Evolutionary conservation across 768 basidiomycete species (phyloP).

Genomic region (Strobilomyces dryophilus): DNA sequence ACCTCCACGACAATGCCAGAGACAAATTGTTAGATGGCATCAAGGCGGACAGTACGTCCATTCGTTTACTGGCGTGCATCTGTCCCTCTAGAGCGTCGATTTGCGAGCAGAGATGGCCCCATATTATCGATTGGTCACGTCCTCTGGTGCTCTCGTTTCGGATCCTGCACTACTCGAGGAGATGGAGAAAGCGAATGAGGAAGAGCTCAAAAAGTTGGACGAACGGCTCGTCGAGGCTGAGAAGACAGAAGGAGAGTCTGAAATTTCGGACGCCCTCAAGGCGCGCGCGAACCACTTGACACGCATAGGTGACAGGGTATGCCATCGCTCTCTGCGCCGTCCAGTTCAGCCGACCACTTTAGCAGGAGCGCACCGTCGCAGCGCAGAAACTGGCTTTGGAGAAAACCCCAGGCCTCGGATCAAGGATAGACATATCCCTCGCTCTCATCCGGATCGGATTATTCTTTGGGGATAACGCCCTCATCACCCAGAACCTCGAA

Average conservation of each 20-base stretch:
- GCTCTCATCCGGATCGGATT: slow-evolving; percentile 86
- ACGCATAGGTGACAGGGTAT: slow-evolving; percentile 78
- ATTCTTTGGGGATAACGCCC: slow-evolving; percentile 77
- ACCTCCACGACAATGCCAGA: slow-evolving; percentile 66
- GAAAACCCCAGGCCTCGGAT: slow-evolving; percentile 90
- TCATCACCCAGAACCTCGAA: slow-evolving; percentile 67
- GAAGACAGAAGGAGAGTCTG: slow-evolving; percentile 89
- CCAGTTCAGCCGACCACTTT: background rate
- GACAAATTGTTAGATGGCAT: slow-evolving; percentile 67
- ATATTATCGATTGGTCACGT: slow-evolving; percentile 62
- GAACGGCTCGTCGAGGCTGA: slow-evolving; percentile 79
- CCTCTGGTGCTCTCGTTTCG: slow-evolving; percentile 42
- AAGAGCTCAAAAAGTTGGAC: slow-evolving; percentile 71
- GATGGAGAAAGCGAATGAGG: slow-evolving; percentile 55
- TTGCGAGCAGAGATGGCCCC: slow-evolving; percentile 75
- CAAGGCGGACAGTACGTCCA: slow-evolving; percentile 67
- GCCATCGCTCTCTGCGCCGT: background rate
- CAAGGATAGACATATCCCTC: slow-evolving; percentile 89
- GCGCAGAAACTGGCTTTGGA: slow-evolving; percentile 82
- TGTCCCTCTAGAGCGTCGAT: background rate
- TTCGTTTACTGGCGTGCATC: background rate
- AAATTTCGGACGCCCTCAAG: slow-evolving; percentile 84
- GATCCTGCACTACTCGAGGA: slow-evolving; percentile 30
- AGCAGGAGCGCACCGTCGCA: slow-evolving; percentile 71
- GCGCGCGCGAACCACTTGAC: slow-evolving; percentile 84